Evolutionary conservation across 2,329 filamentous ascomycete species (phyloP).

Genomic region (Ascomycota sp.): DNA sequence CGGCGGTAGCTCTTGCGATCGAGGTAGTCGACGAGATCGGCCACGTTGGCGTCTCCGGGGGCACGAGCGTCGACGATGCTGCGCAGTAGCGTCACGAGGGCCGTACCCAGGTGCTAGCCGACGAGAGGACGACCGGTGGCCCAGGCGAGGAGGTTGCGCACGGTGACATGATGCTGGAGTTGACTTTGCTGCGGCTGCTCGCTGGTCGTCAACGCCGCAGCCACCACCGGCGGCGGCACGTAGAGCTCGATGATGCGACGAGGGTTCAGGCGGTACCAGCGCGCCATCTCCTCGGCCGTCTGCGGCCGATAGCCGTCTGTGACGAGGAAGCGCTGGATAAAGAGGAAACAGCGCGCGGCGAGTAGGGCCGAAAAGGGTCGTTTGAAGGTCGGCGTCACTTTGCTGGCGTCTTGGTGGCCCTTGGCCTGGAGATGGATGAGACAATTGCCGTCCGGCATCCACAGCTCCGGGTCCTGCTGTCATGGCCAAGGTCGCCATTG

Average conservation of each 20-base stretch:
- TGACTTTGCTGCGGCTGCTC: constrained; percentile 18
- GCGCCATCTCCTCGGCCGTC: constrained; percentile 10
- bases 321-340: constrained; percentile 33
- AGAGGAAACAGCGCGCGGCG: constrained; percentile 33
- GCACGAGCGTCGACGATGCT: constrained; percentile 43
- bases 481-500: no score
- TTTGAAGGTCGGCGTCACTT: constrained; percentile 49
- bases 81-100: constrained; percentile 43
- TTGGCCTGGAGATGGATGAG: constrained; percentile 47
- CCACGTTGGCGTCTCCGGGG: constrained; percentile 30
- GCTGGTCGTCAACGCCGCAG: constrained; percentile 30
- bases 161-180: constrained; percentile 42
- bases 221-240: constrained; percentile 40
- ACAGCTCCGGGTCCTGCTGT: constrained; percentile 49
- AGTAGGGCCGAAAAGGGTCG: constrained; percentile 39
- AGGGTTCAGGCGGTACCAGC: constrained; percentile 12
- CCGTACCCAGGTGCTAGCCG: constrained; percentile 41
- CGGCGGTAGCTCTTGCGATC: constrained; percentile 50
- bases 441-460: constrained; percentile 47
- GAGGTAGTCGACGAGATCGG: constrained; percentile 43
- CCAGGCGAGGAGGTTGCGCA: constrained; percentile 60
- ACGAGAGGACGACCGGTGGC: constrained; percentile 44
- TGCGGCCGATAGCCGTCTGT: constrained; percentile 9
- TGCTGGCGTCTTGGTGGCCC: constrained; percentile 41
- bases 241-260: constrained; percentile 35